Conservation (phyloP, 2,329 filamentous ascomycete species). For the Stachybotrys elegans region DNA sequence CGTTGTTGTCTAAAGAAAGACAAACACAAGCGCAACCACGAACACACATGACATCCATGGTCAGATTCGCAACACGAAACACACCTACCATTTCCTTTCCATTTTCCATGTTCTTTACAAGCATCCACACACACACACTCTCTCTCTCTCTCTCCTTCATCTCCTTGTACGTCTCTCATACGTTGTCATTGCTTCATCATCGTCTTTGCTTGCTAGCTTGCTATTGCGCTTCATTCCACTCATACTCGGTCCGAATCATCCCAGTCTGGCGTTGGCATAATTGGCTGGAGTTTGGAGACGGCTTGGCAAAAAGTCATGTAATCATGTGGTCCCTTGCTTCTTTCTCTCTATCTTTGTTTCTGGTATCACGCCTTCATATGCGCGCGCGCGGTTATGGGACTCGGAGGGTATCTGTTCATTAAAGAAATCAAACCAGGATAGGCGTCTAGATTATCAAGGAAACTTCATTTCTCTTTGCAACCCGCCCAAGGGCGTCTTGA, state of each 20-base stretch:
- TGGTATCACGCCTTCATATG: neutral
- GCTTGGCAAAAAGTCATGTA: neutral
- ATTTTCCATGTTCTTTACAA: too few relatives aligned
- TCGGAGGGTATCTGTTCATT: too few relatives aligned
- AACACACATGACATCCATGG: too few relatives aligned
- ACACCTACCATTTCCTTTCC: too few relatives aligned
- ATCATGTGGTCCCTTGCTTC: conserved; percentile 6
- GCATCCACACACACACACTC: too few relatives aligned
- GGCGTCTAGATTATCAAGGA: neutral
- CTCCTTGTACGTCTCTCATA: neutral
- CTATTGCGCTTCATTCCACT: neutral
- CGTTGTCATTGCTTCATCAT: neutral
- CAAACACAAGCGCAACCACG: too few relatives aligned
- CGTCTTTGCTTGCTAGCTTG: neutral
- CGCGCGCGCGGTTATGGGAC: too few relatives aligned
- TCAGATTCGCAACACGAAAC: too few relatives aligned
- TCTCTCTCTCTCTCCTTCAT: neutral
- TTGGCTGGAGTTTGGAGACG: neutral
- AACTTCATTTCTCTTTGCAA: neutral
- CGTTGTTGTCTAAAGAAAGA: conserved; percentile 48
- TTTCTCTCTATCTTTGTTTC: neutral
- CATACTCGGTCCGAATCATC: neutral
- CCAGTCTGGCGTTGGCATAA: conserved; percentile 1
- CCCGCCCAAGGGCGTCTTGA: too few relatives aligned
- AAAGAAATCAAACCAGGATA: neutral